These are phyloP conservation scores for Astrothelium subdiscretum DNA, from an alignment of 495 filamentous ascomycete genomes.

Conservation along the genomic window DNA sequence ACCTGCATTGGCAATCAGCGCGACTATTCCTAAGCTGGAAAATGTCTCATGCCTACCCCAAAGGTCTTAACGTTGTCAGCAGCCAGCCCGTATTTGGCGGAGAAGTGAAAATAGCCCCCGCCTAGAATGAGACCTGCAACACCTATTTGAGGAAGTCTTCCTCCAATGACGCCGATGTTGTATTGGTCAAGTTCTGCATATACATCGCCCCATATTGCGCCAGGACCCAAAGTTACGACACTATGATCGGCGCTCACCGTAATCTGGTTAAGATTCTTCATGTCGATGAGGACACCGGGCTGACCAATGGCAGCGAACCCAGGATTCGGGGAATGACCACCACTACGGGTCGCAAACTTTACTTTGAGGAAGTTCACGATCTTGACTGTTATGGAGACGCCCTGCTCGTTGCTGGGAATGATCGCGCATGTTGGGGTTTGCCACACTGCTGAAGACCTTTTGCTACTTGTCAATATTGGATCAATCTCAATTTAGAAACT, in stretches of 20 bases:
- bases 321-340: background rate
- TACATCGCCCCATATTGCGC: conserved; percentile 15
- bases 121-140: conserved; percentile 19
- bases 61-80: conserved; percentile 25
- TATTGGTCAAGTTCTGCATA: conserved; percentile 12
- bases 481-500: background rate
- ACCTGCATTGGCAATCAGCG: conserved; percentile 4
- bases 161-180: conserved; percentile 13
- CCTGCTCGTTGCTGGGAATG: background rate
- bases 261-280: conserved; percentile 34
- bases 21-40: conserved; percentile 3
- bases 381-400: background rate
- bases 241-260: conserved; percentile 31
- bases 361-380: background rate
- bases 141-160: conserved; percentile 14
- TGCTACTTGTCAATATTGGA: background rate
- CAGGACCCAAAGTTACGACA: conserved; percentile 10
- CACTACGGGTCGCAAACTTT: background rate
- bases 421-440: background rate
- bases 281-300: conserved; percentile 29
- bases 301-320: background rate
- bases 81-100: conserved; percentile 1
- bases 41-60: conserved; percentile 5
- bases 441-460: background rate
- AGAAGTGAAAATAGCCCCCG: conserved; percentile 13